Base-by-base conservation (phyloP, 129 eudicot species). In the Calendula officinalis region DNA sequence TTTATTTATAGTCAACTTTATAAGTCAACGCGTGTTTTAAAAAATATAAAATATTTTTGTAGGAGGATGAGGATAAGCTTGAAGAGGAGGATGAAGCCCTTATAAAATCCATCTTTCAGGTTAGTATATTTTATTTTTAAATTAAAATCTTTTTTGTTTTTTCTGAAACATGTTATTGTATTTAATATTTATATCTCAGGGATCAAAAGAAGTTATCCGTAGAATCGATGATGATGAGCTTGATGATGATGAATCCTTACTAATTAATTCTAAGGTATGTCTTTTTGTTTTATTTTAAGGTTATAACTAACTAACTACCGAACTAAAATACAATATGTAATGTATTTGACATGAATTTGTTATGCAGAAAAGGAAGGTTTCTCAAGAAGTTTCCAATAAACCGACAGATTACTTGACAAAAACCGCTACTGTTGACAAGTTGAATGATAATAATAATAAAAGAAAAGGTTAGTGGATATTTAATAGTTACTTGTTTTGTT, bases 51-150 rank as follows among this genome's bases (percentile, higher is more conserved):
- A 39, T 39, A 1, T 60, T 60, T 30, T 62, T 10, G 30, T 2
- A 52, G 16, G 11, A 83, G 85, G 85, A n/a, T 8, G 14, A 80
- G 56, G 72, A 68, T 56, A 70, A 58, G 52, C 55, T 80, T 66
- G 74, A 71, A 67, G 86, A 80, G 60, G 84, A 77, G 63, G 91
- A 84, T 68, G 91, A 84, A 72, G 82, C 83, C 17, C 80, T 71
- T n/a, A 81, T 81, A 64, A 77, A 66, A 69, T 77, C 86, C 46
- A 38, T 81, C 12, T 80, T 80, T 59, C 70, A 71, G 33, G 91
- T 77, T 43, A 56, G 74, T 49, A 49, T 51, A 39, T 38, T 38
- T 27, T 42, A 49, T 6, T 34, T 58, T 22, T 22, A 22, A 22
- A 2, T 22, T 22, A 22, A 22, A 22, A 45, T 10, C 1, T 11